These are phyloP conservation scores for Eurotiales sp. DNA, from an alignment of 2,329 filamentous ascomycete genomes.

Conservation along the genomic window DNA sequence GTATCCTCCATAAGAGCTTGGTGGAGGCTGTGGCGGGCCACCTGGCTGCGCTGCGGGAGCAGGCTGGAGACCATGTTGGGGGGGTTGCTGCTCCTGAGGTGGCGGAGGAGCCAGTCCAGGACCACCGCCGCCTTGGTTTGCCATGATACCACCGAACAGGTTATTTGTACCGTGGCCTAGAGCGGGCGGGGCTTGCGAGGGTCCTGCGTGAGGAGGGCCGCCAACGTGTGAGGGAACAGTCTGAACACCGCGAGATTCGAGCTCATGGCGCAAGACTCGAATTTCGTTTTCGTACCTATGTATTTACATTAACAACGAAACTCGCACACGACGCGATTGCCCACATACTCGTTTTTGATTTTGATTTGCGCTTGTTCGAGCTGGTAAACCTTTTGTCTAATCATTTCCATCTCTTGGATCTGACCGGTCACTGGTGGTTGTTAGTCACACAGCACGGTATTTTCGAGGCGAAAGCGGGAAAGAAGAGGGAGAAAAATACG, in stretches of 20 bases:
- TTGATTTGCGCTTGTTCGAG: slow-evolving; percentile 86
- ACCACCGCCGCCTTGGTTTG: slow-evolving; percentile 78
- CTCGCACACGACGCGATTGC: too few species aligned
- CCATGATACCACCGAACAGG: slow-evolving; percentile 94
- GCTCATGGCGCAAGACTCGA: slow-evolving; percentile 76
- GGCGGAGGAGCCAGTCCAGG: slow-evolving; percentile 76
- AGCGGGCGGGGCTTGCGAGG: slow-evolving; percentile 77
- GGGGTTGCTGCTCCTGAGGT: slow-evolving; percentile 60
- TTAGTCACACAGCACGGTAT: slow-evolving; percentile 19
- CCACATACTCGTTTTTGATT: slow-evolving; percentile 82
- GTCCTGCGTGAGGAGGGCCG: slow-evolving; percentile 71
- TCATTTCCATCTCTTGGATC: slow-evolving; percentile 91
- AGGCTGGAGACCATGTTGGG: slow-evolving; percentile 57
- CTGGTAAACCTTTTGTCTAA: slow-evolving; percentile 87
- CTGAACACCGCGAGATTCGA: slow-evolving; percentile 67
- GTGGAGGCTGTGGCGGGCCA: slow-evolving; percentile 70
- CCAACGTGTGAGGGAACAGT: slow-evolving; percentile 65
- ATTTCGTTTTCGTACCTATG: slow-evolving; percentile 96
- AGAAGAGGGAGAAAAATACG: slow-evolving; percentile 40
- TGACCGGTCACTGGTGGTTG: slow-evolving; percentile 70
- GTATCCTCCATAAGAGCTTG: slow-evolving; percentile 66
- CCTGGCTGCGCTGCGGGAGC: slow-evolving; percentile 53
- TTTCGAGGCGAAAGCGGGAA: background rate
- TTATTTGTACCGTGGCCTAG: slow-evolving; percentile 86
- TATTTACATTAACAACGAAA: too few species aligned